phyloP scores from a whole-genome alignment of 2,329 filamentous ascomycete genomes.

The Colletotrichum salicis region DNA sequence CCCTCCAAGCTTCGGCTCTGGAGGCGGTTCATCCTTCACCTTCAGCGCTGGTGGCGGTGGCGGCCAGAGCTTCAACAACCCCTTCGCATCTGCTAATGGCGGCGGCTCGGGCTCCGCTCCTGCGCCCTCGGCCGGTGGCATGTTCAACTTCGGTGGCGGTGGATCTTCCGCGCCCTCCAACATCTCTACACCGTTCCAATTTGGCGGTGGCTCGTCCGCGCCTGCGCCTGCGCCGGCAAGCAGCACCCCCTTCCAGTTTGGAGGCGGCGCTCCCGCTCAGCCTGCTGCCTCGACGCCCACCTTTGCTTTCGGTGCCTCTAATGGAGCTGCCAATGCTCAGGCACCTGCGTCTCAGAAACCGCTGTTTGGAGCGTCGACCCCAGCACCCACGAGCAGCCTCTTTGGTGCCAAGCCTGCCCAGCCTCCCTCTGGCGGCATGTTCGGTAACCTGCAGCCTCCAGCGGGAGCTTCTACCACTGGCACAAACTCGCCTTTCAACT shows the following conservation, averaged over 20 bases:
- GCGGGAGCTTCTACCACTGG: slow-evolving; percentile 56
- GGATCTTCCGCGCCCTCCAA: slow-evolving; percentile 36
- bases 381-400: slow-evolving; percentile 27
- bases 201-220: slow-evolving; percentile 45
- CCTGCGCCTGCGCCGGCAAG: slow-evolving; percentile 30
- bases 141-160: slow-evolving; percentile 53
- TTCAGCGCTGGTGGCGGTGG: slow-evolving; percentile 39
- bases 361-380: slow-evolving; percentile 19
- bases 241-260: slow-evolving; percentile 37
- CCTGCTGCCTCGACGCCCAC: slow-evolving; percentile 35
- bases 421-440: slow-evolving; percentile 42
- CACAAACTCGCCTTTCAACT: slow-evolving; percentile 64
- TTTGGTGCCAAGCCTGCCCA: slow-evolving; percentile 38
- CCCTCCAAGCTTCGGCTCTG: slow-evolving; percentile 45
- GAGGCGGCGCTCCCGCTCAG: slow-evolving; percentile 19
- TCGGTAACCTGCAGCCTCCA: slow-evolving; percentile 54
- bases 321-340: slow-evolving; percentile 10
- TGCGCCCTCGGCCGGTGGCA: slow-evolving; percentile 40
- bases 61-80: slow-evolving; percentile 51
- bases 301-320: slow-evolving; percentile 38
- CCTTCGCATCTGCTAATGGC: slow-evolving; percentile 46
- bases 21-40: slow-evolving; percentile 36
- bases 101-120: slow-evolving; percentile 40
- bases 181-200: slow-evolving; percentile 48
- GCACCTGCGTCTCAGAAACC: slow-evolving; percentile 30